phyloP scores from a whole-genome alignment of 257 asterid genomes.

The Plantago major region DNA sequence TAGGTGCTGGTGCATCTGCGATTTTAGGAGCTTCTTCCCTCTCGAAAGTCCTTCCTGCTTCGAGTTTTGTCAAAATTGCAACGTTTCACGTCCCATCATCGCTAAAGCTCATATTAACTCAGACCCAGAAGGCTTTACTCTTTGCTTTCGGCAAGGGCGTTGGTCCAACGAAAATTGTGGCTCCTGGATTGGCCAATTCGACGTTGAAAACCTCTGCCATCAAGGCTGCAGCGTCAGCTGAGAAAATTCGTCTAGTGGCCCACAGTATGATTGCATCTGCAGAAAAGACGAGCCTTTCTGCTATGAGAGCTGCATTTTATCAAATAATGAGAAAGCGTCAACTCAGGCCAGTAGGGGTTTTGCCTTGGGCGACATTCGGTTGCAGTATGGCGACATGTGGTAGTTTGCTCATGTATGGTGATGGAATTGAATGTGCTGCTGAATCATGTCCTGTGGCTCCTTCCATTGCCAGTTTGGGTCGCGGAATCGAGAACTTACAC shows the following conservation, averaged over 20 bases:
- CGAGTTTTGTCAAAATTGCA: slow-evolving; percentile 58
- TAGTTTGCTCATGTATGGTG: slow-evolving; percentile 68
- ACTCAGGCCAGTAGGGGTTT: slow-evolving; percentile 42
- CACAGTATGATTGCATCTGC: slow-evolving; percentile 80
- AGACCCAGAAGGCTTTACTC: slow-evolving; percentile 56
- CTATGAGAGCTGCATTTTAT: slow-evolving; percentile 79
- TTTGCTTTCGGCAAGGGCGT: slow-evolving; percentile 51
- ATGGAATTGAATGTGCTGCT: slow-evolving; percentile 88
- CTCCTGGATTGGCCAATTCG: slow-evolving; percentile 40
- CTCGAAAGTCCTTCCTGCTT: slow-evolving; percentile 71
- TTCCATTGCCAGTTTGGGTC: slow-evolving; percentile 89
- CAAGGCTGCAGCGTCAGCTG: slow-evolving; percentile 68
- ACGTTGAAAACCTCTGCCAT: slow-evolving; percentile 39
- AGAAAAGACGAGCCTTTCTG: slow-evolving; percentile 84
- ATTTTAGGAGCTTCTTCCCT: slow-evolving; percentile 74
- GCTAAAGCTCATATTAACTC: slow-evolving; percentile 50
- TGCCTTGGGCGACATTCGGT: slow-evolving; percentile 90
- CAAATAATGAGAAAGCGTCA: slow-evolving; percentile 80
- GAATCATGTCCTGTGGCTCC: slow-evolving; percentile 83
- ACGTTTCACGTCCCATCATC: slow-evolving; percentile 70
- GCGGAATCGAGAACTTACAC: slow-evolving; percentile 73
- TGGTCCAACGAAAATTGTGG: slow-evolving; percentile 50
- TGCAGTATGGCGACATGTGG: slow-evolving; percentile 79
- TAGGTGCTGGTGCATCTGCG: slow-evolving; percentile 96
- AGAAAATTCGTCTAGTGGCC: slow-evolving; percentile 66